Evolutionary conservation across 1,284 basidiomycete species (phyloP).

Genomic region (Tetrapyrgos nigripes): DNA sequence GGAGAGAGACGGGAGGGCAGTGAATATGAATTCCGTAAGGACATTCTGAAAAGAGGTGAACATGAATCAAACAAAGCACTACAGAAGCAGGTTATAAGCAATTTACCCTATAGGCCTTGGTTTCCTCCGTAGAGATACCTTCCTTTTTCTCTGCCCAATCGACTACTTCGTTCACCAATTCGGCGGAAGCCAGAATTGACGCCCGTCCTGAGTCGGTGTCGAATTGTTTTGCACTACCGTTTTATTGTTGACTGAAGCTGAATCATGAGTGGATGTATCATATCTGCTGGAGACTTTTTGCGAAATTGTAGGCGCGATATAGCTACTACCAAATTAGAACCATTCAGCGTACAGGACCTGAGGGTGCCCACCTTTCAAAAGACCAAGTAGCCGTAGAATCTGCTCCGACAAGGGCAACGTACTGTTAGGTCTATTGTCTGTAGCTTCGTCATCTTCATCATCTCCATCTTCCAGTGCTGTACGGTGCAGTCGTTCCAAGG

Average conservation of each 20-base stretch:
- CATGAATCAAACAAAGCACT: neutral
- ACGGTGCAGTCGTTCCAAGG: slow-evolving; percentile 51
- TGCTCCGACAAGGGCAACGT: neutral
- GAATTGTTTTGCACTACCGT: neutral
- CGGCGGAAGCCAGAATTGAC: neutral
- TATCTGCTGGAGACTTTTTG: slow-evolving; percentile 2
- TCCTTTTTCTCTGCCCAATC: neutral
- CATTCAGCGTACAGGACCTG: neutral
- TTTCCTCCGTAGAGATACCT: neutral
- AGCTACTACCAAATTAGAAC: neutral
- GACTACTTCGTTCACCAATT: neutral
- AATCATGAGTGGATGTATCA: slow-evolving; percentile 3
- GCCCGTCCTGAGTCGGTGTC: neutral
- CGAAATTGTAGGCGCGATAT: slow-evolving; percentile 1
- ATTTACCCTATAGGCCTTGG: slow-evolving; percentile 3
- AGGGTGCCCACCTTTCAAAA: slow-evolving; percentile 1
- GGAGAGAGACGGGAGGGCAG: slow-evolving; percentile 1
- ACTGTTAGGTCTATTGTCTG: slow-evolving; percentile 5
- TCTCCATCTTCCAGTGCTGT: slow-evolving; percentile 32
- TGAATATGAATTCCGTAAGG: slow-evolving; percentile 2
- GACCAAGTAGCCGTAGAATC: neutral
- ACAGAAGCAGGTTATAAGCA: neutral
- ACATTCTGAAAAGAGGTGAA: slow-evolving; percentile 2
- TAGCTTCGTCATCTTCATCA: slow-evolving; percentile 24
- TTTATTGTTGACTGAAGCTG: neutral